These are phyloP conservation scores for Oropetium thomaeum DNA, from an alignment of 176 grass and related monocot species.

Conservation along the genomic window DNA sequence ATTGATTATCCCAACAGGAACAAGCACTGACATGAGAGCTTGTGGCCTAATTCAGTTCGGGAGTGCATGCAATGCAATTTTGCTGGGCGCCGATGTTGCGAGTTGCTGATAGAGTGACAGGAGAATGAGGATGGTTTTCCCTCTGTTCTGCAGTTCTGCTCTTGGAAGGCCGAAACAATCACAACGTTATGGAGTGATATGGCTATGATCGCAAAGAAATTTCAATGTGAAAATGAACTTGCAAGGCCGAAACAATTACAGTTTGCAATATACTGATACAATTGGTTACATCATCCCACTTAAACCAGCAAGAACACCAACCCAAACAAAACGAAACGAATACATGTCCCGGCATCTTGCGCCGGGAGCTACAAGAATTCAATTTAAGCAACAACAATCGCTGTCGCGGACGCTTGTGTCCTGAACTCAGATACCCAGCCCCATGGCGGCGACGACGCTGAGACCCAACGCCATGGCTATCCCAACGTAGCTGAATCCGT, in stretches of 20 bases:
- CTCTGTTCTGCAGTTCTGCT: no score
- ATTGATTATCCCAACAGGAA: no score
- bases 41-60: no score
- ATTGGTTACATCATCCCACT: background rate
- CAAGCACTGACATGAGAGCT: no score
- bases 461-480: conserved; percentile 15
- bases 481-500: conserved; percentile 9
- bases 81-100: no score
- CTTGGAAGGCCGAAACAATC: no score
- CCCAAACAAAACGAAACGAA: background rate
- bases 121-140: no score
- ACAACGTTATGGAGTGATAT: no score
- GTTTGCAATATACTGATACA: background rate
- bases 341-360: conserved; percentile 31
- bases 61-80: no score
- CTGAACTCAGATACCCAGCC: conserved; percentile 22
- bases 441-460: conserved; percentile 10
- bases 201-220: no score
- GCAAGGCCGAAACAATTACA: background rate
- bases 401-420: background rate
- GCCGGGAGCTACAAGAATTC: conserved; percentile 19
- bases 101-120: no score
- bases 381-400: background rate
- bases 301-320: conserved; percentile 6
- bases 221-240: background rate